Evolutionary conservation across 2,329 filamentous ascomycete species (phyloP).

Genomic region (Ascochyta fabae): DNA sequence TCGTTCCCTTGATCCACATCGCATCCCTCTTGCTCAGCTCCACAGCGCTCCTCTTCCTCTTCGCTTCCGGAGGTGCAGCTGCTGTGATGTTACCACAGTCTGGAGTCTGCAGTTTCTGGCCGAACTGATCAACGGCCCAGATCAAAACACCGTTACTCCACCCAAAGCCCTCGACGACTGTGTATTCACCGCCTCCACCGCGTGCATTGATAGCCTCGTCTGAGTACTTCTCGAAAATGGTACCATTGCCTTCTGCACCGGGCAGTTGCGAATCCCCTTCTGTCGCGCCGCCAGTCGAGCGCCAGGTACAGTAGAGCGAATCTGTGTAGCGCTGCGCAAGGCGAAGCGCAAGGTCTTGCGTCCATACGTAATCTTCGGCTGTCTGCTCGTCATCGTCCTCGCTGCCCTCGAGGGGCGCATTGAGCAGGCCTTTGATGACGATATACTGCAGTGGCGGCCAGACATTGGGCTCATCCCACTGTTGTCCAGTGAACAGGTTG

Average conservation of each 20-base stretch:
- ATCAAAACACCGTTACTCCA: constrained; percentile 74
- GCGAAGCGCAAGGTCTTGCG: constrained; percentile 63
- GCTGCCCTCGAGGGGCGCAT: constrained; percentile 64
- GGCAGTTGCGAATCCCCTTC: constrained; percentile 31
- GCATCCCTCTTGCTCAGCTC: constrained; percentile 41
- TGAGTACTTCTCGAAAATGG: constrained; percentile 75
- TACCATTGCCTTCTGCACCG: constrained; percentile 59
- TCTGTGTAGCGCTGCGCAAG: constrained; percentile 72
- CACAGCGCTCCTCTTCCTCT: constrained; percentile 41
- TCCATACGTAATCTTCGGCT: constrained; percentile 55
- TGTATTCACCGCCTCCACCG: constrained; percentile 71
- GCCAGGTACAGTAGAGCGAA: constrained; percentile 74
- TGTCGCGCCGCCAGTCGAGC: constrained; percentile 69
- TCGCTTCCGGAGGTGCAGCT: constrained; percentile 26
- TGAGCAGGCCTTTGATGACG: constrained; percentile 67
- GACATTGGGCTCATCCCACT: constrained; percentile 75
- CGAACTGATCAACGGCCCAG: constrained; percentile 70
- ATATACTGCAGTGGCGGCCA: constrained; percentile 73
- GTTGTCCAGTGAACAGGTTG: constrained; percentile 66
- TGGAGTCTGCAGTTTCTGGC: constrained; percentile 60
- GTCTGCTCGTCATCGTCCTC: constrained; percentile 54
- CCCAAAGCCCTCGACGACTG: constrained; percentile 73
- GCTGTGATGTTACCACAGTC: constrained; percentile 50
- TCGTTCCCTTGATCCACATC: constrained; percentile 40
- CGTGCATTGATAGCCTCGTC: constrained; percentile 66